phyloP scores from a whole-genome alignment of 2,329 filamentous ascomycete species.

The Thielaviopsis musarum region DNA sequence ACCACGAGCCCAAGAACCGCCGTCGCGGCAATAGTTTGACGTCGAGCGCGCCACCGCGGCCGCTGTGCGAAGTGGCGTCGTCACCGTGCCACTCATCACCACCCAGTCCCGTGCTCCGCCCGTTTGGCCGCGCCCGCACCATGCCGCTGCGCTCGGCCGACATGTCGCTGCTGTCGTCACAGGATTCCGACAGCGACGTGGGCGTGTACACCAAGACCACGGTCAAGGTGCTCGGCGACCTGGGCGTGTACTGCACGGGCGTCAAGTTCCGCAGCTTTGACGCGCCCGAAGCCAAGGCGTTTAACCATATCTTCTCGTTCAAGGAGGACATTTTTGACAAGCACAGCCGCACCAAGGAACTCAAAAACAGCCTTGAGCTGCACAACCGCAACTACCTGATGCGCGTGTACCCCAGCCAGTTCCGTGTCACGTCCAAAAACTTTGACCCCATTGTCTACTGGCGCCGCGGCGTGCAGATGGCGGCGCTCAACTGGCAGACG shows the following conservation, averaged over 20 bases:
- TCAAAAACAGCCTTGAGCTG: slow-evolving; percentile 62
- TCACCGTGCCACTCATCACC: slow-evolving; percentile 35
- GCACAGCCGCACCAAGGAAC: slow-evolving; percentile 57
- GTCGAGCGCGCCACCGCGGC: slow-evolving; percentile 42
- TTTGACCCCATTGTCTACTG: slow-evolving; percentile 90
- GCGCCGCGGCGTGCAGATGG: slow-evolving; percentile 95
- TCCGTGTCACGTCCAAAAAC: slow-evolving; percentile 74
- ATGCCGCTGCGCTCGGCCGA: neutral
- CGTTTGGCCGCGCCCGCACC: slow-evolving; percentile 15
- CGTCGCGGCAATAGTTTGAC: slow-evolving; percentile 55
- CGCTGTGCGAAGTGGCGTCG: slow-evolving; percentile 36
- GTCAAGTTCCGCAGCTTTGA: slow-evolving; percentile 76
- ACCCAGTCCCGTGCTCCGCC: slow-evolving; percentile 35
- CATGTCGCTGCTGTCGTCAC: slow-evolving; percentile 32
- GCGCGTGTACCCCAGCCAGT: slow-evolving; percentile 79
- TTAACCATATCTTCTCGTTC: slow-evolving; percentile 92
- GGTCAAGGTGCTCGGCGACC: slow-evolving; percentile 60
- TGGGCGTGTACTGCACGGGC: slow-evolving; percentile 60
- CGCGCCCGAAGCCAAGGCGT: slow-evolving; percentile 60
- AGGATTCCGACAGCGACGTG: slow-evolving; percentile 50
- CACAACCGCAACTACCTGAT: slow-evolving; percentile 89
- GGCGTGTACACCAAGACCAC: slow-evolving; percentile 56
- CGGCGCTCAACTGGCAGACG: slow-evolving; percentile 94
- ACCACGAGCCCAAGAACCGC: slow-evolving; percentile 27
- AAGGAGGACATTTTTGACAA: slow-evolving; percentile 77